These are phyloP conservation scores for Coffea eugenioides DNA, from an alignment of 257 asterid species.

Conservation along the genomic window DNA sequence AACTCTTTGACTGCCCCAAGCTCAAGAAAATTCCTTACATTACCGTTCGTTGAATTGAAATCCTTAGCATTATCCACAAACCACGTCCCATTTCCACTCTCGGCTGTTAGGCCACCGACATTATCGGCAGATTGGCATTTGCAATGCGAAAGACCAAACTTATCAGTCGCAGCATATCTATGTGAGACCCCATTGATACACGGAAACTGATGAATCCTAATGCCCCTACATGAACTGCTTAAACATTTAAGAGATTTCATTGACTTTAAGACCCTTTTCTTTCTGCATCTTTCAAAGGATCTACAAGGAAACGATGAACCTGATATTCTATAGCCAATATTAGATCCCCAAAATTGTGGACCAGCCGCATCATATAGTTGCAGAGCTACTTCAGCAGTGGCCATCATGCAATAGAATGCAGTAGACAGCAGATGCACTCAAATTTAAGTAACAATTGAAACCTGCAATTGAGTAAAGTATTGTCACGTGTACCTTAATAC, in stretches of 20 bases:
- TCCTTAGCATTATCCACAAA: constrained; percentile 37
- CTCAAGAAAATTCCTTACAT: constrained; percentile 22
- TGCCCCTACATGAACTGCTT: constrained; percentile 15
- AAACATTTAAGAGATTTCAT: constrained; percentile 25
- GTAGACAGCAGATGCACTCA: neutral
- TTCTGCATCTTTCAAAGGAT: constrained; percentile 32
- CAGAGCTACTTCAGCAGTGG: constrained; percentile 39
- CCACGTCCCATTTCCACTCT: constrained; percentile 41
- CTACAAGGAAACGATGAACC: constrained; percentile 21
- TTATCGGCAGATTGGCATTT: constrained; percentile 52
- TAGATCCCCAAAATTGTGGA: constrained; percentile 32
- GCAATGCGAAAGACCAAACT: constrained; percentile 28
- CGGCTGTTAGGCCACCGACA: constrained; percentile 42
- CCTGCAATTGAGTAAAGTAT: neutral
- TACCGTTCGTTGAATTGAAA: constrained; percentile 25
- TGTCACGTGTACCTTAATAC: neutral
- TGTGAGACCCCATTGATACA: constrained; percentile 5
- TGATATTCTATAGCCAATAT: constrained; percentile 26
- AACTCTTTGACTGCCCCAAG: constrained; percentile 31
- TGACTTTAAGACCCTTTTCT: constrained; percentile 24
- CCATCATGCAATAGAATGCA: constrained; percentile 11
- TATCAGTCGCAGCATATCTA: constrained; percentile 21
- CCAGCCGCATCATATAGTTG: constrained; percentile 32
- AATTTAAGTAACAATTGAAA: neutral
- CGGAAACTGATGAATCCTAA: constrained; percentile 21